Base-by-base conservation (phyloP, 768 basidiomycete species). In the Pulveroboletus sp. region DNA sequence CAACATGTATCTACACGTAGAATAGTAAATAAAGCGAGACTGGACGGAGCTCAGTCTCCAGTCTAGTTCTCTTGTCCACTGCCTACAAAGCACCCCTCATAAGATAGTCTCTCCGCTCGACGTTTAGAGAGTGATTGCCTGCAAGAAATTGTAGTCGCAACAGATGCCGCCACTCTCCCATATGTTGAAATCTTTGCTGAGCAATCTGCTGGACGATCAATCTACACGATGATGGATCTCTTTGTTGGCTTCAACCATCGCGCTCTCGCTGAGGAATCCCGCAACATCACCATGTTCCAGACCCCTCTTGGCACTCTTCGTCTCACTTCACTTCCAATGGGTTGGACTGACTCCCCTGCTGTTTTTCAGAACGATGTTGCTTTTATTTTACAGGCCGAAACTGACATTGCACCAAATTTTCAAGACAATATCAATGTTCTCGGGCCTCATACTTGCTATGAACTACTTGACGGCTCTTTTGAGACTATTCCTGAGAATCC, bases 241-340 rank as follows among this genome's bases (percentile, higher is more conserved):
- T 52, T 52, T 19, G 29, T 42, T 2, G 25, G 45, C 1, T 54
- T 47, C 17, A 38, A 55, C 10, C 40, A 42, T 21, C 9, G 19
- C 0, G 25, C 34, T 2, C 43, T 53, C 10, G 31, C 42, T 2
- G 38, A 40, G 7, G 44, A 46, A 3, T 45, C 68, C 0, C 50
- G 67, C 14, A 71, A 76, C 36, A 54, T 72, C n/a, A 77, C 75
- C 0, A 72, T 70, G 0, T 77, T 77, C 57, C 68, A 72, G 50
- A 73, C 70, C 0, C 74, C 73, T 0, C 61, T 72, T 2, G 72
- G 72, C 5, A 55, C 65, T 0, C 46, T 72, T 0, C 55, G 61
- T 1, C 60, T 75, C 1, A 62, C 61, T 1, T 57, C 59, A 0
- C 47, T 77, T 0, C 75, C 75, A 0, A 72, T 72, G 69, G 77